Evolutionary conservation across 176 grass and related monocot species (phyloP).

Genomic region (Oryza meyeriana): DNA sequence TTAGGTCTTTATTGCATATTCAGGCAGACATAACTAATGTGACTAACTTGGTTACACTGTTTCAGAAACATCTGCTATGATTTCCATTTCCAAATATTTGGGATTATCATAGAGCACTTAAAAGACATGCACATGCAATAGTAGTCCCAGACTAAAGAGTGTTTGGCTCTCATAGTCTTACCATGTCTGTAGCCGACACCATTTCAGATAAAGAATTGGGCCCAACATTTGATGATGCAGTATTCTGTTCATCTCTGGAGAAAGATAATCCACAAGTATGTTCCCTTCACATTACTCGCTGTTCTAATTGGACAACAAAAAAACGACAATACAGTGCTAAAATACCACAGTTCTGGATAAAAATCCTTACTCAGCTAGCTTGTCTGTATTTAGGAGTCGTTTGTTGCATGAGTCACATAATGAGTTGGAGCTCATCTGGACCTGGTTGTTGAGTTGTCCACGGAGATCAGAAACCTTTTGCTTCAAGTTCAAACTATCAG

Average conservation of each 20-base stretch:
- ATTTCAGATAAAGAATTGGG: constrained; percentile 7
- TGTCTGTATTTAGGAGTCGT: constrained; percentile 38
- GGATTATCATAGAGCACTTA: constrained; percentile 8
- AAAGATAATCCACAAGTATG: constrained; percentile 18
- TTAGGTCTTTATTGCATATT: constrained; percentile 6
- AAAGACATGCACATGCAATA: not conserved
- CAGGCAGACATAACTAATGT: not conserved
- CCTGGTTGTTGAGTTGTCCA: constrained; percentile 56
- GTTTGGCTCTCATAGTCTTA: not conserved
- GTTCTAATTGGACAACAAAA: constrained; percentile 16
- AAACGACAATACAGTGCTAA: not conserved
- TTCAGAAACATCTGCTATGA: not conserved
- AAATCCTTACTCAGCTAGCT: constrained; percentile 52
- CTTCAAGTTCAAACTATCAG: constrained; percentile 86
- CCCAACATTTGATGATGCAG: not conserved
- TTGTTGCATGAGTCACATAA: constrained; percentile 91
- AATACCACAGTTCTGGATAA: not conserved
- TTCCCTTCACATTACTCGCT: constrained; percentile 7
- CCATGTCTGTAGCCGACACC: constrained; percentile 26
- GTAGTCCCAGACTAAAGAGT: not conserved
- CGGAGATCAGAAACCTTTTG: constrained; percentile 86
- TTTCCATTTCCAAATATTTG: constrained; percentile 14
- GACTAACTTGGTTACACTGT: constrained; percentile 3
- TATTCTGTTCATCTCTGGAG: constrained; percentile 45
- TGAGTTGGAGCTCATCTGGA: constrained; percentile 48